Conservation (phyloP, 2,329 filamentous ascomycete species). For the Colletotrichum australisinense region DNA sequence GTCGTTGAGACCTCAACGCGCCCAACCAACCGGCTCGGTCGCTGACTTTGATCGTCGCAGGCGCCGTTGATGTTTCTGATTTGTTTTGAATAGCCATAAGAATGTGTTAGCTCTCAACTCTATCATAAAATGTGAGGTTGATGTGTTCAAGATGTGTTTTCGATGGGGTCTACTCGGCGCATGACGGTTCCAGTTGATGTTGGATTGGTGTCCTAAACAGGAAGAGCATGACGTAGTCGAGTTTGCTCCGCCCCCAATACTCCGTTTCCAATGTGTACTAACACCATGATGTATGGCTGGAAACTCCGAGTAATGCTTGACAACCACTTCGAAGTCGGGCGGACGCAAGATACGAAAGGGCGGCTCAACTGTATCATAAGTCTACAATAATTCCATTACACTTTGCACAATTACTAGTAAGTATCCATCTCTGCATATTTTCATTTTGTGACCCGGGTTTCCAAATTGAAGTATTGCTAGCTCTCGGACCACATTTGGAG, state of each 20-base stretch:
- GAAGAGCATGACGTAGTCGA: not conserved
- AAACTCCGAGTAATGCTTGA: not conserved
- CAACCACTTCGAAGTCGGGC: too few relatives aligned
- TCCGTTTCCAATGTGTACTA: not conserved
- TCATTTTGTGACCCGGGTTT: too few relatives aligned
- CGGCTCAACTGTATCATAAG: too few relatives aligned
- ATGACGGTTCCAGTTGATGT: not conserved
- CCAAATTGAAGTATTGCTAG: too few relatives aligned
- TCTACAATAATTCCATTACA: too few relatives aligned
- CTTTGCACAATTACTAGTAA: too few relatives aligned
- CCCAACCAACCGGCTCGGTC: conserved; percentile 18
- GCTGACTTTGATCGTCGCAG: conserved; percentile 15
- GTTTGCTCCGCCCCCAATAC: not conserved
- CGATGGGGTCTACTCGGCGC: not conserved
- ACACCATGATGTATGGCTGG: not conserved
- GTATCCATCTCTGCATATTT: too few relatives aligned
- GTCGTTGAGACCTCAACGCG: conserved; percentile 37
- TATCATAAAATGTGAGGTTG: not conserved
- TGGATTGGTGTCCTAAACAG: not conserved
- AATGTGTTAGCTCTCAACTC: not conserved
- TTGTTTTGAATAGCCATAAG: not conserved
- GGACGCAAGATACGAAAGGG: too few relatives aligned
- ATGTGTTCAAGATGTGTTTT: not conserved
- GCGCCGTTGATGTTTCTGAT: not conserved
- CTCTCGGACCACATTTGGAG: too few relatives aligned